phyloP scores from a whole-genome alignment of 2,329 filamentous ascomycete genomes.

The Epichloe sibirici region DNA sequence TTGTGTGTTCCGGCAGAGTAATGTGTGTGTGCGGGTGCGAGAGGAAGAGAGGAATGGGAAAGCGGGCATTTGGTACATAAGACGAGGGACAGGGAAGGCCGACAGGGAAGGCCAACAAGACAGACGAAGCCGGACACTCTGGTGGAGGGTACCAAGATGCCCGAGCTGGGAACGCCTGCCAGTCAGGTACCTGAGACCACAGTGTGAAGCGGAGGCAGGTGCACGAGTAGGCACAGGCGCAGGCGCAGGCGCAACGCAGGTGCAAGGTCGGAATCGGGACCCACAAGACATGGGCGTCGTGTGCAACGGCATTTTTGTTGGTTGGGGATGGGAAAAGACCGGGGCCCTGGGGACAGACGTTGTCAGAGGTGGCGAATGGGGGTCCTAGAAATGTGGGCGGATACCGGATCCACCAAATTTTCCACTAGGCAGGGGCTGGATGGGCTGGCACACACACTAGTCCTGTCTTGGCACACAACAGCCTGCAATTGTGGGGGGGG shows the following conservation, averaged over 20 bases:
- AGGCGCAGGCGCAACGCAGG: constrained; percentile 9
- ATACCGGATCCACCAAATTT: constrained; percentile 9
- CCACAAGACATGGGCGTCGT: background rate
- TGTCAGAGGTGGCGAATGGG: constrained; percentile 19
- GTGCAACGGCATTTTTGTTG: constrained; percentile 18
- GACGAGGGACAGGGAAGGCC: background rate
- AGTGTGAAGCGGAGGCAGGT: constrained; percentile 1
- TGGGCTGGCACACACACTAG: constrained; percentile 12
- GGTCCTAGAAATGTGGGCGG: constrained; percentile 5
- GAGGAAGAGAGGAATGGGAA: constrained; percentile 3
- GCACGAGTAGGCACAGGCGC: constrained; percentile 7
- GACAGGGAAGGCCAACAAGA: background rate
- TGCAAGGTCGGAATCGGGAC: background rate
- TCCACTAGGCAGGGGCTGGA: constrained; percentile 23
- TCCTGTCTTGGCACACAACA: background rate
- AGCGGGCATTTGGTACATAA: constrained; percentile 1
- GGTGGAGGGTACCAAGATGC: background rate
- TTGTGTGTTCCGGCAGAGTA: background rate
- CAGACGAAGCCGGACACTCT: background rate
- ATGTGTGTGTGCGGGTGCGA: background rate
- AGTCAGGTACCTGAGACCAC: background rate
- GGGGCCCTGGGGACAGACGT: background rate
- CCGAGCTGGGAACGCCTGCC: background rate
- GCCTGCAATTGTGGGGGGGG: constrained; percentile 15
- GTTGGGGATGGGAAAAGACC: constrained; percentile 13